Base-by-base conservation (phyloP, 1,139 yeast species). In the Yamadazyma friedrichii region DNA sequence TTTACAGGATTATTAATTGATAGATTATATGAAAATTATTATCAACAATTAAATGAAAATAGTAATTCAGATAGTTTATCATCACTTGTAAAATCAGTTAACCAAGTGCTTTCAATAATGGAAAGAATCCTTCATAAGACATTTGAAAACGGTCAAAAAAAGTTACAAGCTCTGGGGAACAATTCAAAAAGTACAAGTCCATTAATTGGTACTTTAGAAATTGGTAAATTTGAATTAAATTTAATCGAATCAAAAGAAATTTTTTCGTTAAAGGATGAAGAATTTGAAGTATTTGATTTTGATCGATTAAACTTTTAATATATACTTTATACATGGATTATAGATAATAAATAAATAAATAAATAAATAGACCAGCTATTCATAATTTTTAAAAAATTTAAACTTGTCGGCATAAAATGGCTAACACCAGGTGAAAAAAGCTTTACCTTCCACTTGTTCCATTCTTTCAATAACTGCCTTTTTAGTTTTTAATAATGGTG, bases 1-100 rank as follows among this genome's bases (percentile, higher is more conserved):
- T 88, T 93, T 58, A 79, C 95, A 0, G 95, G 96, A 0, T 59
- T 91, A 35, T 60, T 89, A 31, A 60, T 86, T 2, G 93, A 88
- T 61, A 70, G 82, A 43, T 63, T 78, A 38, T 65, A 67, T 52
- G 61, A 62, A 31, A 63, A 65, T 45, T 42, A 47, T 17, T 41
- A 42, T 12, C 16, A 27, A 6, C 11, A 36, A 6, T 31, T 15
- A 8, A 17, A 36, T 11, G 25, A 40, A 9, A 24, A 33, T 24
- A 36, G 37, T 12, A 20, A 20, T 20, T 42, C 42, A n/a, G 36
- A 44, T 24, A 36, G 44, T 6, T 36, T 48, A 20, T 26, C 34
- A 1, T 40, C 43, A 11, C 55, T 70, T 15, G 50, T 59, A 6
- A 54, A 45, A 17, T 69, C 80, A 1, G 74, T 74, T 3, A 67